Evolutionary conservation across 1,139 yeast genomes (phyloP).

Genomic region (Suhomyces taliae): DNA sequence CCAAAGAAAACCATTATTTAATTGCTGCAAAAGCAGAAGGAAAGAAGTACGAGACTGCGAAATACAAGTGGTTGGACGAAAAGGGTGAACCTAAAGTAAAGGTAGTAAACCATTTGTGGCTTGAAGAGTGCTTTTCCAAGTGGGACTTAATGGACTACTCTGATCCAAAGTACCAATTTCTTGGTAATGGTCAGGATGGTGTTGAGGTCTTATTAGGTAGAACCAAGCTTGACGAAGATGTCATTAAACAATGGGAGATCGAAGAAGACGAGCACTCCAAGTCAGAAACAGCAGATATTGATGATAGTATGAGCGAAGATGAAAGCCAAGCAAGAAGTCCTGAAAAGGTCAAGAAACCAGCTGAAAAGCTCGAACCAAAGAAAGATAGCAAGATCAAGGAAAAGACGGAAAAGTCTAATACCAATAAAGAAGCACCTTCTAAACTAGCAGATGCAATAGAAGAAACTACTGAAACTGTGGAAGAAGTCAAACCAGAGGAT

Average conservation of each 20-base stretch:
- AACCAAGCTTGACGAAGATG: conserved; percentile 44
- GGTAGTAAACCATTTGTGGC: conserved; percentile 80
- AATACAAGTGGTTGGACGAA: conserved; percentile 49
- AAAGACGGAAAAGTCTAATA: background rate
- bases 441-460: background rate
- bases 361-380: conserved; percentile 6
- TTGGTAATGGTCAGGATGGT: conserved; percentile 40
- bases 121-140: conserved; percentile 73
- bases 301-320: conserved; percentile 40
- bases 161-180: conserved; percentile 44
- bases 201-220: conserved; percentile 52
- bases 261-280: conserved; percentile 16
- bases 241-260: conserved; percentile 40
- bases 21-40: conserved; percentile 72
- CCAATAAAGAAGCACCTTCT: background rate
- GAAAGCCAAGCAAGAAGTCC: conserved; percentile 14
- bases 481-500: background rate
- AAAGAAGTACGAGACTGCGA: conserved; percentile 72
- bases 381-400: background rate
- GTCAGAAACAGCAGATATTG: conserved; percentile 21
- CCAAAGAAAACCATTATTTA: conserved; percentile 67
- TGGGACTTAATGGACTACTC: conserved; percentile 56
- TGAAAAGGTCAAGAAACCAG: conserved; percentile 9
- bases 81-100: conserved; percentile 39
- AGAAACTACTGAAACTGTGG: background rate